A percentile compares a stretch with the other conserved stretches of the same genome.
Conservation (phyloP, 352 stramenopile species). For the Globisporangium acanthophoron region DNA sequence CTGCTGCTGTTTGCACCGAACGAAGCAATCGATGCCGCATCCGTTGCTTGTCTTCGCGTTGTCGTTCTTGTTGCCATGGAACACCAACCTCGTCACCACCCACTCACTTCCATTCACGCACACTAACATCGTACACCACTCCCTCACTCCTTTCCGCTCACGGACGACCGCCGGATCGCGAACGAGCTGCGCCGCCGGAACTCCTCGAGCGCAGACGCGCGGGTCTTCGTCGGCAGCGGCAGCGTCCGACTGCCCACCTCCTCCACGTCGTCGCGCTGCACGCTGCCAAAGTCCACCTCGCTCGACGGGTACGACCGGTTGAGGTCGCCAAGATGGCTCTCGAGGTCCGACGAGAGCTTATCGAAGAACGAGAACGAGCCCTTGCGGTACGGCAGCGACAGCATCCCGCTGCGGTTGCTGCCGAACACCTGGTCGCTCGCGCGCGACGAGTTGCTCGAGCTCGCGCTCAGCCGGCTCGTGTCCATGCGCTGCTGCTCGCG, state of each 20-base stretch:
- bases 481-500: conserved; percentile 23
- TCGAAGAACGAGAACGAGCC: conserved; percentile 88
- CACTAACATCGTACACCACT: background rate
- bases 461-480: conserved; percentile 43
- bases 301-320: conserved; percentile 31
- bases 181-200: conserved; percentile 14
- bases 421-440: conserved; percentile 35
- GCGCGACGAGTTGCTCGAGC: conserved; percentile 62
- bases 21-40: background rate
- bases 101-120: background rate
- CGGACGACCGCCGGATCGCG: conserved; percentile 2
- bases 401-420: conserved; percentile 34
- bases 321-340: conserved; percentile 48
- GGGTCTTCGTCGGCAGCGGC: conserved; percentile 7
- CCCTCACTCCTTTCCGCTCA: background rate
- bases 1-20: background rate
- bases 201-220: conserved; percentile 9
- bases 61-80: background rate
- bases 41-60: background rate
- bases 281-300: conserved; percentile 16
- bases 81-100: too few species aligned
- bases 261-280: background rate
- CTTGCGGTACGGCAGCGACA: conserved; percentile 34
- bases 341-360: conserved; percentile 72
- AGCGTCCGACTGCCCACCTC: conserved; percentile 12